Evolutionary conservation across 805 yeast genomes (phyloP).

Genomic region (Wickerhamiella galacta): DNA sequence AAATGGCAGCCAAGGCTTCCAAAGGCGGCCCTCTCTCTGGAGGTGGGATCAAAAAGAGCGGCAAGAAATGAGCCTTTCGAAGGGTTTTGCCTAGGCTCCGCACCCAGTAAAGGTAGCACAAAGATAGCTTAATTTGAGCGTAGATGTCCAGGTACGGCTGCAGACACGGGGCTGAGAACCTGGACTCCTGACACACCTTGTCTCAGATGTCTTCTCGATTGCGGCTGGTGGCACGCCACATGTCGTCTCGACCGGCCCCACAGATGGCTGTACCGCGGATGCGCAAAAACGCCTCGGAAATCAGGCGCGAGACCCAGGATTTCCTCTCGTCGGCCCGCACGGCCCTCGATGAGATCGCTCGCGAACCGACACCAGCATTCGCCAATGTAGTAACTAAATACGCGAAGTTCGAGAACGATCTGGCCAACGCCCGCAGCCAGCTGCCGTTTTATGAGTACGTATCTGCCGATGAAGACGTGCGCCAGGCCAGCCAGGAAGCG

Average conservation of each 20-base stretch:
- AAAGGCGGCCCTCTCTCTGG: conserved; percentile 85
- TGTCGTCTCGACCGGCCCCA: neutral
- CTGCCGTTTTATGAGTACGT: conserved; percentile 60
- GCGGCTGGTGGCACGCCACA: neutral
- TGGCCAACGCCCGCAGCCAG: conserved; percentile 30
- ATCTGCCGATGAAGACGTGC: conserved; percentile 40
- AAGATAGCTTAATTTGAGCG: too few relatives aligned
- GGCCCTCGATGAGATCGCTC: conserved; percentile 2
- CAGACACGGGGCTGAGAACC: too few relatives aligned
- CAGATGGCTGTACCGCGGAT: too few relatives aligned
- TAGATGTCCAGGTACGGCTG: too few relatives aligned
- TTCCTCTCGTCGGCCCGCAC: too few relatives aligned
- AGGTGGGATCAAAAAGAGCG: conserved; percentile 84
- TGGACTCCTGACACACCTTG: too few relatives aligned
- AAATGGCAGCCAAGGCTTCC: conserved; percentile 69
- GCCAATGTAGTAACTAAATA: neutral
- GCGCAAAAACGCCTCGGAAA: too few relatives aligned
- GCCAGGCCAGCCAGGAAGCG: conserved; percentile 55
- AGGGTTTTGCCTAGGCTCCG: too few relatives aligned
- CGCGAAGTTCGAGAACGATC: conserved; percentile 29
- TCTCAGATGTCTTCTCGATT: neutral
- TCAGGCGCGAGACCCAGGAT: too few relatives aligned
- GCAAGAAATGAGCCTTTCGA: conserved; percentile 14
- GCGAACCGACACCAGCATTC: conserved; percentile 1
- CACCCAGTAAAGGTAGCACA: too few relatives aligned